Percentiles rank a stretch among this genome's conserved stretches.
Conservation (phyloP, 495 filamentous ascomycete genomes). For the Aspergillus carlsbadensis region DNA sequence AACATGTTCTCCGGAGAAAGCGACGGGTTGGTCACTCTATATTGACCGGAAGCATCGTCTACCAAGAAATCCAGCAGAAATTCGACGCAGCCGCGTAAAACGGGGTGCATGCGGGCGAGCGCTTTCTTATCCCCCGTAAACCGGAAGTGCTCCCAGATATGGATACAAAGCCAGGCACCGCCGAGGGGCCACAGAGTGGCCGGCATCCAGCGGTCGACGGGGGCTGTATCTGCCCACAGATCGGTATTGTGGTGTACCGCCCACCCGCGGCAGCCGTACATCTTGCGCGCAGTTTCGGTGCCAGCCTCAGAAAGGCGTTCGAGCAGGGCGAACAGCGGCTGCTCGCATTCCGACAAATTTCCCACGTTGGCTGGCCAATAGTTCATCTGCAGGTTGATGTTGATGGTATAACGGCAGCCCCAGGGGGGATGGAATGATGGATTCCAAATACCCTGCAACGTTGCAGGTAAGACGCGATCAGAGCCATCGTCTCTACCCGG, state of each 20-base stretch:
- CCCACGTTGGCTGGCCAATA: slow-evolving; percentile 53
- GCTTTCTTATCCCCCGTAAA: slow-evolving; percentile 37
- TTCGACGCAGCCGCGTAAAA: slow-evolving; percentile 36
- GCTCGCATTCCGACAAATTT: slow-evolving; percentile 38
- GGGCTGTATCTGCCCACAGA: slow-evolving; percentile 49
- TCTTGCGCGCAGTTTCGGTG: slow-evolving; percentile 34
- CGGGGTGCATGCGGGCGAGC: slow-evolving; percentile 32
- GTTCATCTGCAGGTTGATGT: slow-evolving; percentile 63
- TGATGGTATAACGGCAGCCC: slow-evolving; percentile 57
- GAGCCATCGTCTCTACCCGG: slow-evolving; percentile 20
- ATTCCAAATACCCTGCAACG: slow-evolving; percentile 60
- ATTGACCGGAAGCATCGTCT: slow-evolving; percentile 34
- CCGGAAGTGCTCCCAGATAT: slow-evolving; percentile 47
- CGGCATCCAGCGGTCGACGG: slow-evolving; percentile 43
- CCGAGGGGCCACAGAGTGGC: slow-evolving; percentile 49
- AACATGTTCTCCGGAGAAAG: slow-evolving; percentile 52
- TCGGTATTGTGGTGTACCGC: slow-evolving; percentile 49
- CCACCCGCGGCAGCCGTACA: slow-evolving; percentile 53
- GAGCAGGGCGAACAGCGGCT: slow-evolving; percentile 42
- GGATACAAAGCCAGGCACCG: slow-evolving; percentile 47
- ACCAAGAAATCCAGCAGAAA: slow-evolving; percentile 49
- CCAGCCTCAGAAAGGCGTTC: slow-evolving; percentile 36
- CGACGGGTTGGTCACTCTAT: slow-evolving; percentile 44
- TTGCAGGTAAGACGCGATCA: slow-evolving; percentile 45
- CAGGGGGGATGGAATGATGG: slow-evolving; percentile 47